phyloP scores from a whole-genome alignment of 805 yeast genomes.

The Teunomyces stri region DNA sequence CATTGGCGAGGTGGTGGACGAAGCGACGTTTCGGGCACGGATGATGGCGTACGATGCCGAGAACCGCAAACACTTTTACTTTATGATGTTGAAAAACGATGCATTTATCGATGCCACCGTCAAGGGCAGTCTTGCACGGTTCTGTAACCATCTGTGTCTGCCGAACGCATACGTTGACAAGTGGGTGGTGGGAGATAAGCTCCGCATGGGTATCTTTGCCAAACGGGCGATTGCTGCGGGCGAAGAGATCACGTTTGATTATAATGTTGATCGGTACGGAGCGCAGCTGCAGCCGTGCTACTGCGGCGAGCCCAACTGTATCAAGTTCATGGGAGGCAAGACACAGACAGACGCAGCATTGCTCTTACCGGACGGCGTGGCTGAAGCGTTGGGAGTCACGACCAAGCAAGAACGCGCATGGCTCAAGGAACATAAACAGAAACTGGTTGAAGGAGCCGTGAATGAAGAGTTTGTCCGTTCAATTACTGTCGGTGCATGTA shows the following conservation, averaged over 20 bases:
- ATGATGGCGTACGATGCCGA: conserved; percentile 70
- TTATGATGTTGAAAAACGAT: conserved; percentile 92
- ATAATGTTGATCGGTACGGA: conserved; percentile 95
- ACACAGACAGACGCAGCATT: conserved; percentile 93
- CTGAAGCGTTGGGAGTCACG: conserved; percentile 82
- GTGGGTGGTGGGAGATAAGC: conserved; percentile 91
- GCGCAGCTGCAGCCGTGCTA: conserved; percentile 92
- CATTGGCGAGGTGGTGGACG: conserved; percentile 91
- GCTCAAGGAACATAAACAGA: conserved; percentile 58
- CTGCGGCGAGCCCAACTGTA: conserved; percentile 90
- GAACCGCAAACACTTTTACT: conserved; percentile 79
- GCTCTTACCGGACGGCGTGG: conserved; percentile 73
- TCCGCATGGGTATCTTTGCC: conserved; percentile 94
- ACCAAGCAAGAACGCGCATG: conserved; percentile 68
- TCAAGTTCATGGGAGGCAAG: conserved; percentile 93
- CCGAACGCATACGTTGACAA: conserved; percentile 95
- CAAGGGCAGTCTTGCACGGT: conserved; percentile 85
- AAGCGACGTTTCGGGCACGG: conserved; percentile 66
- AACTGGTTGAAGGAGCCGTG: conserved; percentile 51
- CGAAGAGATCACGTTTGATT: conserved; percentile 90
- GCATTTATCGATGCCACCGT: conserved; percentile 94
- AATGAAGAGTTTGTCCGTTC: conserved; percentile 64
- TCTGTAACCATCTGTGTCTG: conserved; percentile 91
- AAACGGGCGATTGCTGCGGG: conserved; percentile 67
- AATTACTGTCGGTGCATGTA: conserved; percentile 51